These are phyloP conservation scores for Hamigera avellanea DNA, from an alignment of 495 filamentous ascomycete species.

Conservation along the genomic window DNA sequence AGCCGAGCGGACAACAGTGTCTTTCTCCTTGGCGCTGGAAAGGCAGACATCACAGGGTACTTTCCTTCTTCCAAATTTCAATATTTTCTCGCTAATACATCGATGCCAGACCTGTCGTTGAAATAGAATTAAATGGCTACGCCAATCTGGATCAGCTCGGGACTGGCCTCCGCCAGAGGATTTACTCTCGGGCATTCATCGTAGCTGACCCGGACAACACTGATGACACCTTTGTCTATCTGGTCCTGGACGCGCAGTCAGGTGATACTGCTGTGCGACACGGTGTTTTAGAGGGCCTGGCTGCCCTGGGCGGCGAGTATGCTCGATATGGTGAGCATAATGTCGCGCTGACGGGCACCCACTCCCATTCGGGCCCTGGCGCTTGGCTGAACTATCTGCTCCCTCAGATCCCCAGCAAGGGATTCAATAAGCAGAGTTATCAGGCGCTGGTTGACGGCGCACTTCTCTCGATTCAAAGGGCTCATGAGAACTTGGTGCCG, in stretches of 20 bases:
- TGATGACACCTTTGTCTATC: constrained; percentile 69
- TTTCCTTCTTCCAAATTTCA: constrained; percentile 1
- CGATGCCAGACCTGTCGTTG: constrained; percentile 63
- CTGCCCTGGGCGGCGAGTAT: constrained; percentile 55
- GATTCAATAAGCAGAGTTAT: constrained; percentile 84
- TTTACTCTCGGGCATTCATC: constrained; percentile 88
- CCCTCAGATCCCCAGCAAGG: constrained; percentile 83
- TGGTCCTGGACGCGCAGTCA: constrained; percentile 78
- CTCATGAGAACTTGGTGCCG: constrained; percentile 61
- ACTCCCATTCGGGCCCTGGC: constrained; percentile 85
- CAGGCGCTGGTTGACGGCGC: constrained; percentile 84
- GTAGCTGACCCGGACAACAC: constrained; percentile 56
- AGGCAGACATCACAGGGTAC: constrained; percentile 90
- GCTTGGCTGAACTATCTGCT: constrained; percentile 96
- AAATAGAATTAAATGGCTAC: constrained; percentile 89
- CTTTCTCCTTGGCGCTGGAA: constrained; percentile 84
- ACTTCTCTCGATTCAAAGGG: constrained; percentile 65
- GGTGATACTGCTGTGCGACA: constrained; percentile 86
- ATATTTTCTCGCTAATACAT: constrained; percentile 3
- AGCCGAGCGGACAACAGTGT: constrained; percentile 26
- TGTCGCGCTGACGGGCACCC: constrained; percentile 83
- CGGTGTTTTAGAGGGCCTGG: constrained; percentile 67
- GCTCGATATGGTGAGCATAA: constrained; percentile 70
- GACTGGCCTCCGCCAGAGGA: constrained; percentile 74
- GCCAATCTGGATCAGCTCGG: constrained; percentile 79